A percentile compares a stretch with the other conserved stretches of the same genome.
phyloP scores from a whole-genome alignment of 2,329 filamentous ascomycete species.

The Helotiales sp. region DNA sequence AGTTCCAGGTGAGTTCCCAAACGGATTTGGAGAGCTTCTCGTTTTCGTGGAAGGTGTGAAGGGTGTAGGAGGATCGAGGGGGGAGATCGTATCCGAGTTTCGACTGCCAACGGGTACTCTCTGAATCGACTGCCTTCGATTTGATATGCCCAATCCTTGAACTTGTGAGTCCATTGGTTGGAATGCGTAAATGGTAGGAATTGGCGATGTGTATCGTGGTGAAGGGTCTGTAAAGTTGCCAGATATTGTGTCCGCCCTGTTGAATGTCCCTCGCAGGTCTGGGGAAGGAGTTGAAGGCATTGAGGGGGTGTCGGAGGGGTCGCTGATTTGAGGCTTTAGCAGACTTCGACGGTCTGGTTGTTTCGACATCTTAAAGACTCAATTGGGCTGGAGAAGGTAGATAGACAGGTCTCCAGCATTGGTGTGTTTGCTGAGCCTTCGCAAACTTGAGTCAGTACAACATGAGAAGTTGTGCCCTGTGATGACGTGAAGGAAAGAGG shows the following conservation, averaged over 20 bases:
- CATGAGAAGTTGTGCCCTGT: neutral
- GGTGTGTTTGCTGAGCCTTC: neutral
- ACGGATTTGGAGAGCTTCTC: constrained; percentile 8
- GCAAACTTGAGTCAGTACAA: neutral
- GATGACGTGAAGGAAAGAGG: neutral
- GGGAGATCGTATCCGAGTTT: constrained; percentile 8
- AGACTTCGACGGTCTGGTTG: constrained; percentile 20
- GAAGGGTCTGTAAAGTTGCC: constrained; percentile 16
- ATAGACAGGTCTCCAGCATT: neutral
- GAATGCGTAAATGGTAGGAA: constrained; percentile 8
- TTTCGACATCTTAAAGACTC: constrained; percentile 15
- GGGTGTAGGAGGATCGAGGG: constrained; percentile 7
- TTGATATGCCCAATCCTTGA: constrained; percentile 20
- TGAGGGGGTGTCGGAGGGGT: constrained; percentile 13
- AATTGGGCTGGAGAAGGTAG: neutral
- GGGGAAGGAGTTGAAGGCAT: constrained; percentile 13
- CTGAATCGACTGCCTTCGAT: constrained; percentile 18
- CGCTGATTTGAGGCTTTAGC: constrained; percentile 16
- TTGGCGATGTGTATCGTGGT: constrained; percentile 21
- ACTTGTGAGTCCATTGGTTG: constrained; percentile 11
- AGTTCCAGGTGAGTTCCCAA: neutral
- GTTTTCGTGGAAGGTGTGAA: constrained; percentile 9
- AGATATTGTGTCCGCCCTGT: constrained; percentile 11
- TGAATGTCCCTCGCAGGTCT: constrained; percentile 6
- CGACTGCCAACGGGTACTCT: constrained; percentile 18